Base-by-base conservation (phyloP, 176 grass and related monocot genomes). In the Bolboschoenus planiculmis region DNA sequence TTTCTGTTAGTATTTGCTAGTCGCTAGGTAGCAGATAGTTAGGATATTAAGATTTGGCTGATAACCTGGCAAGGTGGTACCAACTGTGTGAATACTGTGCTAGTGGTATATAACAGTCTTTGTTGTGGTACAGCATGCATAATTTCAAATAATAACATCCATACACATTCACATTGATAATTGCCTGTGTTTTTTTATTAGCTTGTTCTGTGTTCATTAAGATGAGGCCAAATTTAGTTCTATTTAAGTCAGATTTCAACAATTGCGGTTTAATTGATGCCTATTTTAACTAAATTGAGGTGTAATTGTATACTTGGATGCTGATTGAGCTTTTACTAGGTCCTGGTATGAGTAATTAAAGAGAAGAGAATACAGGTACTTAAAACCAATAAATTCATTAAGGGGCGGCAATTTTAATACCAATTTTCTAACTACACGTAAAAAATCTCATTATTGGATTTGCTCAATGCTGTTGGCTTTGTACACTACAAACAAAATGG, bases 381-480 rank as follows among this genome's bases (percentile, higher is more conserved):
- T 27, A 29, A 59, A 59, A 59, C 21, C 4, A 57, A 29, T 61
- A 61, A n/a, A 26, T 63, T 31, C 21, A 65, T 9, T 3, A 65
- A 16, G 67, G 0, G 2, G 36, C 20, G 26, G 39, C 20, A 72
- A 72, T 44, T 72, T 42, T 72, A 44, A 24, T 23, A 44, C 67
- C 37, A 72, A 26, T 21, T 72, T 26, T 72, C 10, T 0, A 37
- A 37, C 15, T 72, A 27, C 42, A 71, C n/a, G 3, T 16, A 85
- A 60, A 24, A 83, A 85, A 31, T 55, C 20, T 42, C 23, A 35
- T 75, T 20, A 62, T 72, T 6, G 44, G 79, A 50, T n/a, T n/a
- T 90, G 15, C 72, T 14, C 29, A 81, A 16, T 47, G 42, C 76
- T 26, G 50, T 47, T 36, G 57, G 57, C 64, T 43, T 82, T 86